phyloP scores from a whole-genome alignment of 179 eudicot genomes.

The Silene coronaria region DNA sequence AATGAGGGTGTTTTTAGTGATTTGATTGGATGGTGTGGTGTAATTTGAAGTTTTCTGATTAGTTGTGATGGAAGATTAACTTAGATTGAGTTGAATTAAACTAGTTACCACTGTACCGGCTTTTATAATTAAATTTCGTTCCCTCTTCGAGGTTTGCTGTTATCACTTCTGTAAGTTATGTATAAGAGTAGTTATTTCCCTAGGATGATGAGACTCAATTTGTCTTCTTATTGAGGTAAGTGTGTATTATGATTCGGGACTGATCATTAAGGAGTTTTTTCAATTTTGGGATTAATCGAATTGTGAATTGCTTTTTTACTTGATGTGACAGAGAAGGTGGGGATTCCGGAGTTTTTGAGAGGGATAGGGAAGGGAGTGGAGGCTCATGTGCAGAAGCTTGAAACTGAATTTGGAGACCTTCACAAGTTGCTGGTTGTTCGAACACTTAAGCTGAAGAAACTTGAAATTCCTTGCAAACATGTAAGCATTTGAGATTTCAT shows the following conservation, averaged over 20 bases:
- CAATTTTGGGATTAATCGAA: neutral
- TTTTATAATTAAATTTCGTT: too few species aligned
- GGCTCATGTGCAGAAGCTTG: slow-evolving; percentile 59
- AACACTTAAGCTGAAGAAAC: slow-evolving; percentile 71
- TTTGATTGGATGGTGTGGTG: neutral
- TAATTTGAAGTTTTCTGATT: neutral
- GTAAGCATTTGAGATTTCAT: slow-evolving; percentile 29
- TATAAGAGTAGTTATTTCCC: neutral
- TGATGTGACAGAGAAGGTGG: slow-evolving; percentile 35
- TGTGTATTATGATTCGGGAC: neutral
- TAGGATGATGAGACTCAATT: neutral
- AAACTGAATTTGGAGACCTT: slow-evolving; percentile 62
- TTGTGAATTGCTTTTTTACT: neutral
- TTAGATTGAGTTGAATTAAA: neutral
- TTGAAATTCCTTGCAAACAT: slow-evolving; percentile 74
- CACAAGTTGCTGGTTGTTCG: slow-evolving; percentile 69
- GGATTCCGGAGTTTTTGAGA: slow-evolving; percentile 70
- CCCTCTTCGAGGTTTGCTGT: neutral
- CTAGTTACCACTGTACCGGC: too few species aligned
- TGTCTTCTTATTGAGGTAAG: neutral
- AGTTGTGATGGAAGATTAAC: neutral
- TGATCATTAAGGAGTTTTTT: neutral
- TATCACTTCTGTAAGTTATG: neutral
- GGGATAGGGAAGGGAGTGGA: slow-evolving; percentile 76
- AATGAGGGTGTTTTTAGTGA: neutral